Percentiles rank a stretch among this genome's conserved stretches.
Conservation (phyloP, 306 rosid species). For the Prunus persica region DNA sequence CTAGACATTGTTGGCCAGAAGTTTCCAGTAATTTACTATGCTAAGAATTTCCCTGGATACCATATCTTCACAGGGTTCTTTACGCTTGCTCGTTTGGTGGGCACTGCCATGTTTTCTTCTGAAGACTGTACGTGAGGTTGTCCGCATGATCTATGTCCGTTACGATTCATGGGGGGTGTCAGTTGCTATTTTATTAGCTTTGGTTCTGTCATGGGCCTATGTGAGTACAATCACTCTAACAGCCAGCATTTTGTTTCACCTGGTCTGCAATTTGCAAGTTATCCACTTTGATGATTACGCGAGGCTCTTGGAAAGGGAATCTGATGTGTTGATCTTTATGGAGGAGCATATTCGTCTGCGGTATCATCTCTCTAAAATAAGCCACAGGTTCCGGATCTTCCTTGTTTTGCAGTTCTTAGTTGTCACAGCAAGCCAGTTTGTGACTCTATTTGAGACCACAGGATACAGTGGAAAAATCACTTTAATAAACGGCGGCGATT, state of each 20-base stretch:
- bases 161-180: constrained; percentile 58
- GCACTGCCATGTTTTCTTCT: constrained; percentile 53
- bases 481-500: constrained; percentile 65
- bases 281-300: constrained; percentile 74
- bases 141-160: constrained; percentile 39
- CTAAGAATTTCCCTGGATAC: not conserved
- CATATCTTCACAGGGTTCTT: constrained; percentile 41
- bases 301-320: constrained; percentile 70
- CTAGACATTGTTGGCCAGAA: not conserved
- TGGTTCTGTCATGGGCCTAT: constrained; percentile 69
- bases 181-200: constrained; percentile 35
- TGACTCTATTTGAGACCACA: constrained; percentile 63
- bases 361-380: constrained; percentile 73
- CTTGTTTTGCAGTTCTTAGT: constrained; percentile 65
- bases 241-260: constrained; percentile 79
- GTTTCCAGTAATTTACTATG: not conserved
- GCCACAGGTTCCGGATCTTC: constrained; percentile 81
- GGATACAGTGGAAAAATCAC: constrained; percentile 50
- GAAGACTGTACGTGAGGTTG: constrained; percentile 57
- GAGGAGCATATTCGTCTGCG: constrained; percentile 79
- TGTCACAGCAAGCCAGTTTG: constrained; percentile 67
- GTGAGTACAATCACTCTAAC: constrained; percentile 64
- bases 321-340: constrained; percentile 50
- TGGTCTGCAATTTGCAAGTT: constrained; percentile 82
- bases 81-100: constrained; percentile 59